Evolutionary conservation across 106 monocot species (phyloP).

Genomic region (Phalaenopsis aphrodite): DNA sequence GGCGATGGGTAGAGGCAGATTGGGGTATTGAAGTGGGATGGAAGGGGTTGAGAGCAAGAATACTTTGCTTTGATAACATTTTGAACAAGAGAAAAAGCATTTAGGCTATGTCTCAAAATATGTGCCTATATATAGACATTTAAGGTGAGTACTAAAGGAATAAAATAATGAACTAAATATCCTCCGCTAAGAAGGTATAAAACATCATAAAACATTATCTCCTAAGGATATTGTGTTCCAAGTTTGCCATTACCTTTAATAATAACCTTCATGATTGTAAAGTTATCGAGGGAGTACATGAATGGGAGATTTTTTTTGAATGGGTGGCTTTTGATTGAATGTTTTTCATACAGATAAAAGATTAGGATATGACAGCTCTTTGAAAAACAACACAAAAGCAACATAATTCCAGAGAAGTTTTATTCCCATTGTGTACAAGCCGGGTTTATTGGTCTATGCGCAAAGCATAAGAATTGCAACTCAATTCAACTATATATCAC

Average conservation of each 20-base stretch:
- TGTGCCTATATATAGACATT: not conserved
- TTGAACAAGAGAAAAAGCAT: not conserved
- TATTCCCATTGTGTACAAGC: not conserved
- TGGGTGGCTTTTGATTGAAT: not conserved
- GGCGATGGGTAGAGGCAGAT: not conserved
- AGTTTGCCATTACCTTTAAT: not conserved
- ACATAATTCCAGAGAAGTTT: too few relatives aligned
- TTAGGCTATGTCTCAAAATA: not conserved
- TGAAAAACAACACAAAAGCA: too few relatives aligned
- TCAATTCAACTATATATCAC: not conserved
- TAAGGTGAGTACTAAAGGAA: not conserved
- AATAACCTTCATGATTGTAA: not conserved
- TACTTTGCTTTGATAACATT: not conserved
- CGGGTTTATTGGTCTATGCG: not conserved
- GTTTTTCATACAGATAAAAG: not conserved
- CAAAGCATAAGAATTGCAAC: not conserved
- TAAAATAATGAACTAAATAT: not conserved
- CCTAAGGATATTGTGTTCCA: not conserved
- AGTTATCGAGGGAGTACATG: not conserved
- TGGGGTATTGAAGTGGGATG: not conserved
- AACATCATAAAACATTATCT: not conserved
- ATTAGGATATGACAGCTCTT: not conserved
- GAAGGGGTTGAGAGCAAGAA: too few relatives aligned
- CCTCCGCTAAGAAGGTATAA: not conserved
- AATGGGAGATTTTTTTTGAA: not conserved